Evolutionary conservation across 176 grass and related monocot genomes (phyloP), one percentile per base, ranked within the genome.

Genomic region (Microstegium vimineum): DNA sequence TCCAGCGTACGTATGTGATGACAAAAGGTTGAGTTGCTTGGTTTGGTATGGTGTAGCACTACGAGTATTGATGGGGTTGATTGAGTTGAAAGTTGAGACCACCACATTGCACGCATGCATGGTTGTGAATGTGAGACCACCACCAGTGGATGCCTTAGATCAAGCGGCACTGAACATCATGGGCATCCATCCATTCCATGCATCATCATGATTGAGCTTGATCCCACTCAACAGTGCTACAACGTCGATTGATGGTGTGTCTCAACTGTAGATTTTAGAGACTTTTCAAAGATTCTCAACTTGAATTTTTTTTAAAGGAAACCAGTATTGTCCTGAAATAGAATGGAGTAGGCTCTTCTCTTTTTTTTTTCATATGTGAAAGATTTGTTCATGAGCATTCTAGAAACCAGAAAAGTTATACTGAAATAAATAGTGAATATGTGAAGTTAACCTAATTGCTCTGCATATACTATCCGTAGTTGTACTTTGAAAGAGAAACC

Each of bases 31-130:
- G 76, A 84, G 54, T 37, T 49, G 54, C 20, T 85, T 78, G 38
- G 82, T 80, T 75, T 84, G 83, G 25, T 43, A 5, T 64, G 46
- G 87, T 81, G 87, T 81, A 75, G 76, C 82, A 75, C 82, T 89
- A 84, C 6, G 52, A 72, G 36, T 49, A 47, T 40, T 13, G 17
- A 37, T 69, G 36, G 49, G 35, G 10, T 41, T 32, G 33, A 60
- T 49, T 17, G 15, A 22, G 63, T 56, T n/a, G 51, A 56, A 2
- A 1, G 45, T 36, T 77, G 86, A 83, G 86, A 83, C 79, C 79
- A 87, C 79, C 38, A 71, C 36, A 60, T 61, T 69, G 78, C 78
- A 75, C 73, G 78, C 85, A 67, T 75, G 67, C 11, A 36, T 54
- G 6, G n/a, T n/a, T 8, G 10, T 31, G 20, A n/a, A 31, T 78